A percentile compares a stretch with the other conserved stretches of the same genome.
phyloP scores from a whole-genome alignment of 2,329 filamentous ascomycete genomes.

The Whalleya microplaca region DNA sequence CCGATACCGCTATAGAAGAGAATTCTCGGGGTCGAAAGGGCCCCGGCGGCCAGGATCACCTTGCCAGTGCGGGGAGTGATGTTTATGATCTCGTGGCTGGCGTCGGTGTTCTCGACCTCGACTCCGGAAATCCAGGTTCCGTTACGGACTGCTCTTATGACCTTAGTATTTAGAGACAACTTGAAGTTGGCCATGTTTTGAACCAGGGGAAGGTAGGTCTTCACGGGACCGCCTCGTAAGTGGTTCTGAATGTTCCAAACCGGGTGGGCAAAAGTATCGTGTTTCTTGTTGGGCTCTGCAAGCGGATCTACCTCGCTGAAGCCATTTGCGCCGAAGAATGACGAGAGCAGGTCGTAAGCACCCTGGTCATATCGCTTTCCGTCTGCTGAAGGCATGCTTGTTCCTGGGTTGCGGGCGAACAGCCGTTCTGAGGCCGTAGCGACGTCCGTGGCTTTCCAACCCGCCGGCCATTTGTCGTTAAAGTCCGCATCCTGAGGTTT shows the following conservation, averaged over 20 bases:
- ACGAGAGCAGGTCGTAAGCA: slow-evolving; percentile 19
- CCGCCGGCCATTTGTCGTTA: slow-evolving; percentile 35
- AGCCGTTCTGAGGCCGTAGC: slow-evolving; percentile 31
- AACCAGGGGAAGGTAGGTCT: slow-evolving; percentile 22
- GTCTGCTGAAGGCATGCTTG: slow-evolving; percentile 31
- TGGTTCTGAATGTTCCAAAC: slow-evolving; percentile 50
- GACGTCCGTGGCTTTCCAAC: slow-evolving; percentile 36
- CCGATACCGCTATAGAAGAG: slow-evolving; percentile 62
- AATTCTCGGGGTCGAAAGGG: slow-evolving; percentile 60
- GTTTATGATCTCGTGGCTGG: slow-evolving; percentile 54
- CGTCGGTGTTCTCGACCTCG: slow-evolving; percentile 52
- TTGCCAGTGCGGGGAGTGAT: slow-evolving; percentile 54
- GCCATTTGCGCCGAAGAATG: slow-evolving; percentile 19
- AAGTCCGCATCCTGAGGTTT: slow-evolving; percentile 39
- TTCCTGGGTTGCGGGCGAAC: slow-evolving; percentile 34
- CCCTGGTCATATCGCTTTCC: slow-evolving; percentile 27
- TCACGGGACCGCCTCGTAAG: slow-evolving; percentile 22
- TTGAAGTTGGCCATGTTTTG: slow-evolving; percentile 21
- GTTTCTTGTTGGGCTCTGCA: slow-evolving; percentile 21
- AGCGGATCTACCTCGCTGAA: slow-evolving; percentile 17
- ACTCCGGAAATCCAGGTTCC: slow-evolving; percentile 56
- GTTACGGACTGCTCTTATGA: slow-evolving; percentile 29
- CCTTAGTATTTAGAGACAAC: slow-evolving; percentile 26
- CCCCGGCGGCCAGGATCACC: slow-evolving; percentile 58
- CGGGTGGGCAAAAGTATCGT: slow-evolving; percentile 45